Evolutionary conservation across 1,139 yeast genomes (phyloP).

Genomic region (Sugiyamaella xylanicola): DNA sequence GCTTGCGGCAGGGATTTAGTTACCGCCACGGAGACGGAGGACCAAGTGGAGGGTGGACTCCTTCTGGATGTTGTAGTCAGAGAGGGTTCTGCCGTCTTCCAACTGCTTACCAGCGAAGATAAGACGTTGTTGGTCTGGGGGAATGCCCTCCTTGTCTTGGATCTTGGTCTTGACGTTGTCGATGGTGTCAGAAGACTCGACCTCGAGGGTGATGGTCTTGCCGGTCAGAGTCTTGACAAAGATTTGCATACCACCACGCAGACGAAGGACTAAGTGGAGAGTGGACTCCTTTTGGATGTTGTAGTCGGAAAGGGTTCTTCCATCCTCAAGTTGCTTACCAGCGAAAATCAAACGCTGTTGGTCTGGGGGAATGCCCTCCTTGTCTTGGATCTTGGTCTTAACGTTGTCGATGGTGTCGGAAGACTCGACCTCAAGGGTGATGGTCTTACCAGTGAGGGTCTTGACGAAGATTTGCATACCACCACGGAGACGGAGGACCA

Average conservation of each 20-base stretch:
- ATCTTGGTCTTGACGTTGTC: slow-evolving; percentile 85
- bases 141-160: slow-evolving; percentile 87
- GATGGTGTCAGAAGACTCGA: slow-evolving; percentile 83
- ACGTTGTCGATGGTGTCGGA: slow-evolving; percentile 90
- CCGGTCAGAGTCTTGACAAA: slow-evolving; percentile 87
- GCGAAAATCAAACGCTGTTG: slow-evolving; percentile 86
- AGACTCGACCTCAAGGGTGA: slow-evolving; percentile 88
- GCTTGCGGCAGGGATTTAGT: too few species aligned
- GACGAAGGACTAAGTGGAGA: slow-evolving; percentile 78
- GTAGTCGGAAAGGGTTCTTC: slow-evolving; percentile 85
- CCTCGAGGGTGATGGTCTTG: slow-evolving; percentile 84
- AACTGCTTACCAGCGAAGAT: slow-evolving; percentile 87
- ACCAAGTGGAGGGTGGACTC: slow-evolving; percentile 84
- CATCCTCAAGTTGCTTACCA: slow-evolving; percentile 85
- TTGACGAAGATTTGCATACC: slow-evolving; percentile 79
- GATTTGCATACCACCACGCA: slow-evolving; percentile 86
- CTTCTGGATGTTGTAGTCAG: slow-evolving; percentile 87
- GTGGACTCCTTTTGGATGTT: slow-evolving; percentile 86
- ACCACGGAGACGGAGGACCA: slow-evolving; percentile 83
- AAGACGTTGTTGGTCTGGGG: slow-evolving; percentile 86
- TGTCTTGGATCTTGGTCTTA: slow-evolving; percentile 86
- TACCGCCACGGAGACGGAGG: slow-evolving; percentile 82
- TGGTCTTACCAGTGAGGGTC: slow-evolving; percentile 80
- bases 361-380: slow-evolving; percentile 90
- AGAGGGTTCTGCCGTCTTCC: slow-evolving; percentile 82